Percentiles rank a stretch among this genome's conserved stretches.
phyloP scores from a whole-genome alignment of 1,139 yeast species.

The Yamadazyma blattariae region DNA sequence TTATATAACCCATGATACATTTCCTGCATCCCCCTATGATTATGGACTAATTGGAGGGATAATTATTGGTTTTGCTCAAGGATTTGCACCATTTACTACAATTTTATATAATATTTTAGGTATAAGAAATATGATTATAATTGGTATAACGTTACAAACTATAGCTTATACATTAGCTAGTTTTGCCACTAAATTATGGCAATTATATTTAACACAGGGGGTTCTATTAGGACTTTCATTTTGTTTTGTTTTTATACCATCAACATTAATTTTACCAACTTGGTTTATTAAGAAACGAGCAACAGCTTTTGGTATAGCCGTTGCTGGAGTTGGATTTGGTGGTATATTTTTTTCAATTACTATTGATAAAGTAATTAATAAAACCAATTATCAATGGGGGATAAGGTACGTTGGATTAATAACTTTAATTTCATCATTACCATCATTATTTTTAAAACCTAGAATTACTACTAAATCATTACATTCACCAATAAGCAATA shows the following conservation, averaged over 20 bases:
- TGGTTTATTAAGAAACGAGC: slow-evolving; percentile 61
- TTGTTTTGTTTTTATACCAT: slow-evolving; percentile 59
- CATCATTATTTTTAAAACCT: slow-evolving; percentile 39
- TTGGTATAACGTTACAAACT: slow-evolving; percentile 53
- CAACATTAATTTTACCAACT: slow-evolving; percentile 53
- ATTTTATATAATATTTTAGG: slow-evolving; percentile 34
- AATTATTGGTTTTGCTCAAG: slow-evolving; percentile 56
- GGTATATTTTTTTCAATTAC: slow-evolving; percentile 55
- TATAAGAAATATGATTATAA: slow-evolving; percentile 28
- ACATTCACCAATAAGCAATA: slow-evolving; percentile 20
- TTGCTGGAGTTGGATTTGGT: slow-evolving; percentile 65
- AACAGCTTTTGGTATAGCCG: slow-evolving; percentile 57
- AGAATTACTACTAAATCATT: slow-evolving; percentile 27
- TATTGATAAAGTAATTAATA: slow-evolving; percentile 43
- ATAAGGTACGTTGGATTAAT: slow-evolving; percentile 50
- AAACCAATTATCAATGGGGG: slow-evolving; percentile 67
- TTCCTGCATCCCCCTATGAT: slow-evolving; percentile 55
- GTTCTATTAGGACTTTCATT: slow-evolving; percentile 60
- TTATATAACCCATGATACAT: slow-evolving; percentile 44
- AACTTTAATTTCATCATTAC: slow-evolving; percentile 26
- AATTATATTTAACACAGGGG: slow-evolving; percentile 69
- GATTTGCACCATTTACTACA: slow-evolving; percentile 52
- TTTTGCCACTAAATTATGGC: slow-evolving; percentile 59
- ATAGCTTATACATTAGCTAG: slow-evolving; percentile 64
- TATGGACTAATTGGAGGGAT: slow-evolving; percentile 72